These are phyloP conservation scores for Daldinia childiae DNA, from an alignment of 495 filamentous ascomycete genomes.

Conservation along the genomic window DNA sequence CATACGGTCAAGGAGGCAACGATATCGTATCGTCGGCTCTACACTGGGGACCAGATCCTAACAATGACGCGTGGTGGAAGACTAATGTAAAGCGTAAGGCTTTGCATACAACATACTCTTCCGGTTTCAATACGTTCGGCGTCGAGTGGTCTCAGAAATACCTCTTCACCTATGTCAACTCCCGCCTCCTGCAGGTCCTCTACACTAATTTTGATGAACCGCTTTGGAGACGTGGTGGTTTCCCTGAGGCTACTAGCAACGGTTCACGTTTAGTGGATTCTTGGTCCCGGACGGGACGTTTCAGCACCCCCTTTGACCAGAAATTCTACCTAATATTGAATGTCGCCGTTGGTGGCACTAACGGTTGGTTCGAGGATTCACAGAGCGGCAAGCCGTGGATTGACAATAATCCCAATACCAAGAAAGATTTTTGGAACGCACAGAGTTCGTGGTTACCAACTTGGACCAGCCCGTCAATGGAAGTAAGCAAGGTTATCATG, in stretches of 20 bases:
- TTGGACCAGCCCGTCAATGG: constrained; percentile 75
- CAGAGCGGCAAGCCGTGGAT: constrained; percentile 80
- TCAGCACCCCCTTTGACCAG: constrained; percentile 81
- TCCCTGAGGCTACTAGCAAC: constrained; percentile 73
- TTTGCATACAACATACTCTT: constrained; percentile 79
- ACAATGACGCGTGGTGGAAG: constrained; percentile 75
- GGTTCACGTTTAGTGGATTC: constrained; percentile 72
- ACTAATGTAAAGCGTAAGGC: constrained; percentile 78
- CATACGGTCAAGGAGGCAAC: constrained; percentile 78
- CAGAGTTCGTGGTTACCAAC: constrained; percentile 75
- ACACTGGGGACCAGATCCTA: constrained; percentile 77
- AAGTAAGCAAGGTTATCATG: constrained; percentile 79
- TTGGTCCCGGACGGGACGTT: constrained; percentile 71
- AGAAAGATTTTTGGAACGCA: constrained; percentile 77
- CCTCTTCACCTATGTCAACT: constrained; percentile 86
- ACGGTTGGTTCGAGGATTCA: constrained; percentile 84
- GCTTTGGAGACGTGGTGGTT: constrained; percentile 78
- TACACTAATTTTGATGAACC: constrained; percentile 78
- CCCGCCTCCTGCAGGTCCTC: constrained; percentile 77
- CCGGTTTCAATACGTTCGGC: constrained; percentile 75
- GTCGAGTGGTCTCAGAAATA: constrained; percentile 90
- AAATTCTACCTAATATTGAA: constrained; percentile 85
- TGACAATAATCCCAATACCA: constrained; percentile 69
- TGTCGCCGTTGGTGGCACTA: constrained; percentile 82
- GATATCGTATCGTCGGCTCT: constrained; percentile 82